A percentile compares a stretch with the other conserved stretches of the same genome.
Evolutionary conservation across 192 early-diverging fungal genomes (phyloP).

Genomic region (Neocallimastix lanati): DNA sequence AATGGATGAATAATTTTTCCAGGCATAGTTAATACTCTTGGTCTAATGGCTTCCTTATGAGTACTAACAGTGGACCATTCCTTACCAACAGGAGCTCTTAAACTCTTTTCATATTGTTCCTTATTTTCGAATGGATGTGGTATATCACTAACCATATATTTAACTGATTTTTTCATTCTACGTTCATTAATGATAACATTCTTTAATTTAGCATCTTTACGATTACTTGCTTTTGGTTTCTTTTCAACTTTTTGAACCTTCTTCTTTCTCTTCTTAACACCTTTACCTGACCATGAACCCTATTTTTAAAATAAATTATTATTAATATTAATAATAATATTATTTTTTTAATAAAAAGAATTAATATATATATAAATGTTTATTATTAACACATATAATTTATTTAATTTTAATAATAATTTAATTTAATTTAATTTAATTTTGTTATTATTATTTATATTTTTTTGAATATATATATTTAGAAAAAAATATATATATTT

Average conservation of each 20-base stretch:
- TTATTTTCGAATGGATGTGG: slow-evolving; percentile 68
- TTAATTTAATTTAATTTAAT: too few relatives aligned
- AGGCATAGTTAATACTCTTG: slow-evolving; percentile 61
- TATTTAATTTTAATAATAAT: too few relatives aligned
- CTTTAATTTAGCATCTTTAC: slow-evolving; percentile 45
- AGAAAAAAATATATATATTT: too few relatives aligned
- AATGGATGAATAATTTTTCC: slow-evolving; percentile 80
- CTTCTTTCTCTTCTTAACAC: slow-evolving; percentile 20
- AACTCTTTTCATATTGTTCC: slow-evolving; percentile 76
- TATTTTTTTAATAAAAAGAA: not conserved
- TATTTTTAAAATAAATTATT: too few relatives aligned
- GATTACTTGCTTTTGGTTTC: slow-evolving; percentile 15
- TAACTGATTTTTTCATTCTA: slow-evolving; percentile 53
- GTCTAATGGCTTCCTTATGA: slow-evolving; percentile 55
- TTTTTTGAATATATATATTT: too few relatives aligned
- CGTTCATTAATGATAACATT: slow-evolving; percentile 92
- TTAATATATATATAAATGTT: too few relatives aligned
- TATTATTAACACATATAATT: too few relatives aligned
- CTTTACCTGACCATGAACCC: not conserved
- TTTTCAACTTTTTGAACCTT: slow-evolving; percentile 25
- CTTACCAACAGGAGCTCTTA: slow-evolving; percentile 74
- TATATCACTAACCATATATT: slow-evolving; percentile 50
- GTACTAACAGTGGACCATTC: slow-evolving; percentile 82
- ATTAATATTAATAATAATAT: slow-evolving; percentile 14
- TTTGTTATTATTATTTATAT: too few relatives aligned